Base-by-base conservation (phyloP, 2,329 filamentous ascomycete genomes). In the Chaetoscypha palmicola region DNA sequence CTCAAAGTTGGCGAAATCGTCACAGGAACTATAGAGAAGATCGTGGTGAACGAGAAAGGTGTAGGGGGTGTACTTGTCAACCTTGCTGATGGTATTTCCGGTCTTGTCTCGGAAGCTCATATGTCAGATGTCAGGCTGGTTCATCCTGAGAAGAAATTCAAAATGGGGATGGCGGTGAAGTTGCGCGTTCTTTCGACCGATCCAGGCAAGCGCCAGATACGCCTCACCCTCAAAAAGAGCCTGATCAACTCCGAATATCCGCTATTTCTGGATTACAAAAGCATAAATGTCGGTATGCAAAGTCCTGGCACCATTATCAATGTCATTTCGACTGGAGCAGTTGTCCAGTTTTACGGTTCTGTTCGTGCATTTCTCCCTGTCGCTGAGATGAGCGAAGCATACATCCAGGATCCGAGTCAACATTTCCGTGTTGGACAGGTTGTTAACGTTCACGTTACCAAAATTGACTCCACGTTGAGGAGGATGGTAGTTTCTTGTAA, bases 381-480 rank as follows among this genome's bases (percentile, higher is more conserved):
- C 1, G 86, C 86, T 1, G 91, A 98, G 66, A 98, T 98, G 92
- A 97, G 92, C 62, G 92, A 98, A 63, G 89, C 90, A 9, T 96
- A 84, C 60, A 96, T 98, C 58, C 78, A 84, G 54, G 86, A 96
- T 58, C 89, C 92, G 3, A 79, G 77, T 35, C 81, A 94, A 58
- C 90, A 97, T 65, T 98, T 98, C 69, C 81, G 83, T 26, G 68
- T 81, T 33, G 94, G 92, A 1, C 92, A 98, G 63, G 91, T 94
- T 1, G 83, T 98, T 53, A 94, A 80, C 58, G 86, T 96, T 16
- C 86, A 91, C 58, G 80, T 94, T n/a, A 66, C 95, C 24, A 85
- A 83, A 38, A 79, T 96, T 38, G 81, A 94, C 55, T 69, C 80
- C 1, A 79, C 83, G 45, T 71, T 76, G 30, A 73, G 75, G 48